Base-by-base conservation (phyloP, 164 flowering plant species). In the Sedum album region DNA sequence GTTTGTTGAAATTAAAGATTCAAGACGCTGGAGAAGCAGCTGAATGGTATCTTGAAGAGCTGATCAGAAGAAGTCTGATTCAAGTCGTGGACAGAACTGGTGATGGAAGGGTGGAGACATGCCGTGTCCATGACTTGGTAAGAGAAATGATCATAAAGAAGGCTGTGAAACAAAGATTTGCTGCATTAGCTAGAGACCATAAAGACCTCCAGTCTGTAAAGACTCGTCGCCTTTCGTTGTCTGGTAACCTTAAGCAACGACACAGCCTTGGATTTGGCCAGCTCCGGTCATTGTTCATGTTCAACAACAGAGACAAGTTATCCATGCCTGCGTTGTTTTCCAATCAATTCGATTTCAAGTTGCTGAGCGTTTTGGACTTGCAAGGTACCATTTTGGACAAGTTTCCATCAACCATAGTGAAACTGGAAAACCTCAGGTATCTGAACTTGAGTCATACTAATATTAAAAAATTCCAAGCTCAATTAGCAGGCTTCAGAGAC, bases 11-110 rank as follows among this genome's bases (percentile, higher is more conserved):
- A 69, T 35, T 26, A 69, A 46, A 23, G 36, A 11, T 66, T 36
- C 21, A 20, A 20, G 35, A 67, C 71, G 2, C 33, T 41, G 21
- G 75, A 39, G 75, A 76, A 46, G 71, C 67, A 61, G 79, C 79
- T n/a, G 78, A 76, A 8, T 35, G 23, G 0, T 78, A 78, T 66
- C 73, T 80, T 10, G 66, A 66, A n/a, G 79, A 80, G 53, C 74
- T 80, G 8, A 28, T 76, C 0, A 30, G 42, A 1, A 69, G 80
- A 64, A 79, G 72, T 39, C 14, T 81, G 75, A 55, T 78, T 55
- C 76, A 73, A 49, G 75, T 73, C 9, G 38, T 5, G 0, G 33
- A 57, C 0, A 38, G 21, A 41, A 44, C 46, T 35, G 26, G 4
- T 11, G 51, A 41, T 20, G 51, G 66, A 5, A 55, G 36, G 21